phyloP scores from a whole-genome alignment of 768 basidiomycete genomes.

The Lactarius vividus region DNA sequence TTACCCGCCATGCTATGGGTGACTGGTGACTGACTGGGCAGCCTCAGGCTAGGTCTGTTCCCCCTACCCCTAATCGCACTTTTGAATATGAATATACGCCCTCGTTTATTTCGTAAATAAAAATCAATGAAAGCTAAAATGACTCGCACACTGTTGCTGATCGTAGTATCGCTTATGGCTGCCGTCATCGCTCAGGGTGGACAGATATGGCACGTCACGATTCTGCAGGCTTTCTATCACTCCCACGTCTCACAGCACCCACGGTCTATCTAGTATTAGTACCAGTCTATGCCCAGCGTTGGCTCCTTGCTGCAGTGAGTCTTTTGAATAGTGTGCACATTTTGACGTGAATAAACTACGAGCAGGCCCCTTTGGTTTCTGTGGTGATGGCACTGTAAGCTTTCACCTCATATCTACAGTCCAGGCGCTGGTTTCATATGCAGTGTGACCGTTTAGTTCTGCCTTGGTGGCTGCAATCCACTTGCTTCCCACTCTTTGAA shows the following conservation, averaged over 20 bases:
- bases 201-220: constrained; percentile 27
- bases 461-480: constrained; percentile 86
- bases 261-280: constrained; percentile 35
- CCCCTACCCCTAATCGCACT: not conserved
- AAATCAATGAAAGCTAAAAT: not conserved
- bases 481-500: constrained; percentile 57
- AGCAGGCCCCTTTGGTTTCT: constrained; percentile 54
- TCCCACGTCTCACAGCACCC: not conserved
- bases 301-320: constrained; percentile 47
- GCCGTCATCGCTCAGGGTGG: constrained; percentile 29
- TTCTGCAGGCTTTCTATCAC: not conserved
- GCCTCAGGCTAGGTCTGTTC: not conserved
- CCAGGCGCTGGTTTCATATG: not conserved
- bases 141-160: constrained; percentile 1
- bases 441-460: constrained; percentile 49
- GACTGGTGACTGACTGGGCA: too few relatives aligned
- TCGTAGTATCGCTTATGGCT: constrained; percentile 12
- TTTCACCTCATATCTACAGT: not conserved
- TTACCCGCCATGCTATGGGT: not conserved
- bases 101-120: not conserved
- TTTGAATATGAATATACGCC: not conserved
- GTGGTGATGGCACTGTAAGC: constrained; percentile 44
- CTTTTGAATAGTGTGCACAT: not conserved
- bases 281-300: constrained; percentile 39
- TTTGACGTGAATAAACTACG: constrained; percentile 8